Base-by-base conservation (phyloP, 2,329 filamentous ascomycete species). In the Nigrograna mackinnonii region DNA sequence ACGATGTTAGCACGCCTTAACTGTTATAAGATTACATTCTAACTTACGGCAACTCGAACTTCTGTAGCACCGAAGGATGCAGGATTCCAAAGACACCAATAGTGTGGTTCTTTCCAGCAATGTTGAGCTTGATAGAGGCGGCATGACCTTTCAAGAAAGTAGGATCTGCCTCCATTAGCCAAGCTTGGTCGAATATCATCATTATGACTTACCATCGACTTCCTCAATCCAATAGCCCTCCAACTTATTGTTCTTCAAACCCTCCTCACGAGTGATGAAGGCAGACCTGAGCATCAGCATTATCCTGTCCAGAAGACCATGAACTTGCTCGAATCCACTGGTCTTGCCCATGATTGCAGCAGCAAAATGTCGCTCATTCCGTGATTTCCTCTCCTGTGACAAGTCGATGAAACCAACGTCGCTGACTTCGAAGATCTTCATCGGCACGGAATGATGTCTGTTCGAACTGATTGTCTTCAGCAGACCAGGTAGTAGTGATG, bases 311-410 rank as follows among this genome's bases (percentile, higher is more conserved):
- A 99, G 76, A 53, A 99, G 79, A 44, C 94, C 94, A 72, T 99
- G 95, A 3, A 99, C 90, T 51, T 95, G 78, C 73, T 99, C 94
- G 69, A 99, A 99, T 31, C 95, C 94, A 57, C 86, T 91, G 3
- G 85, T 89, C 79, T 94, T 96, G 63, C 91, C 91, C 71, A 92
- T 96, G 81, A 87, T 96, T 2, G 91, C 91, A 7, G 91, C 94
- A n/a, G 89, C 90, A 68, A 96, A 97, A 74, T 95, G 92, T 42
- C 92, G 80, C 77, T 96, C 89, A 68, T 99, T 99, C 55, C 90
- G 83, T 56, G 58, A 87, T 75, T 91, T 90, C 52, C 94, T 84
- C 79, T 99, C 94, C 35, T 84, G 71, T 12, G 76, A 77, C 49
- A 85, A 72, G 60, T 96, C 92, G 74, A 97, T 96, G 78, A 95